These are phyloP conservation scores for Aureococcus anophagefferens DNA, from an alignment of 108 stramenopile species.

Conservation along the genomic window DNA sequence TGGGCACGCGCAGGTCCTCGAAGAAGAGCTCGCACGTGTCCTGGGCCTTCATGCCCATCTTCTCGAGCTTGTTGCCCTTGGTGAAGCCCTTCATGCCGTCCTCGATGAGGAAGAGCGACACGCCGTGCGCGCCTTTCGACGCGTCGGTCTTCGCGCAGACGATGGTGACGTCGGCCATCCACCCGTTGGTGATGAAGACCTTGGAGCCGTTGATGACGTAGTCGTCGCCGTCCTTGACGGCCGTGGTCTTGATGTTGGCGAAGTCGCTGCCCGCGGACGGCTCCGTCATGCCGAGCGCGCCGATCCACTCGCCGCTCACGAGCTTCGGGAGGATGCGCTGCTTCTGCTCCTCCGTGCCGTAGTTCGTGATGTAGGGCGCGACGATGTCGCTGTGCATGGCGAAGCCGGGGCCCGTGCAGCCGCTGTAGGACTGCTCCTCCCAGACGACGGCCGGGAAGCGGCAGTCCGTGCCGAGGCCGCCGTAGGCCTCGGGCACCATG, in stretches of 20 bases:
- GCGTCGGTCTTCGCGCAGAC: background rate
- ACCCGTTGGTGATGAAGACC: constrained; percentile 27
- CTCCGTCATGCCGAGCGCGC: constrained; percentile 25
- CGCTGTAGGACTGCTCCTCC: constrained; percentile 16
- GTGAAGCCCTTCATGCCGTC: constrained; percentile 16
- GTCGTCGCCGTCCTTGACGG: constrained; percentile 19
- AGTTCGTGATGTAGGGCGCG: constrained; percentile 21
- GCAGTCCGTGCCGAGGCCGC: constrained; percentile 14
- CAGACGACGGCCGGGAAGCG: constrained; percentile 14
- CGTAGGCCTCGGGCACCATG: constrained; percentile 17
- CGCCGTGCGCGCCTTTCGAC: constrained; percentile 12
- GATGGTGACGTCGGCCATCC: too few relatives aligned
- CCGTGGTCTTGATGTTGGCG: constrained; percentile 9
- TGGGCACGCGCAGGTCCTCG: constrained; percentile 18
- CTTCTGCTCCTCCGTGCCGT: constrained; percentile 26
- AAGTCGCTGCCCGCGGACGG: constrained; percentile 19
- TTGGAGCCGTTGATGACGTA: constrained; percentile 24
- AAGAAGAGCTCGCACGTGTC: constrained; percentile 26
- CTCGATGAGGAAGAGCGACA: constrained; percentile 17
- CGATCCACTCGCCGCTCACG: constrained; percentile 18
- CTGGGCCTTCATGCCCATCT: constrained; percentile 28
- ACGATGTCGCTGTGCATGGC: constrained; percentile 22
- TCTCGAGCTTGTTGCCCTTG: constrained; percentile 19
- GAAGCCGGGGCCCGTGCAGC: constrained; percentile 20
- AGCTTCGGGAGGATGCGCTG: constrained; percentile 12